Evolutionary conservation across 75 land plant species (phyloP).

Genomic region (Pinus tabuliformis): DNA sequence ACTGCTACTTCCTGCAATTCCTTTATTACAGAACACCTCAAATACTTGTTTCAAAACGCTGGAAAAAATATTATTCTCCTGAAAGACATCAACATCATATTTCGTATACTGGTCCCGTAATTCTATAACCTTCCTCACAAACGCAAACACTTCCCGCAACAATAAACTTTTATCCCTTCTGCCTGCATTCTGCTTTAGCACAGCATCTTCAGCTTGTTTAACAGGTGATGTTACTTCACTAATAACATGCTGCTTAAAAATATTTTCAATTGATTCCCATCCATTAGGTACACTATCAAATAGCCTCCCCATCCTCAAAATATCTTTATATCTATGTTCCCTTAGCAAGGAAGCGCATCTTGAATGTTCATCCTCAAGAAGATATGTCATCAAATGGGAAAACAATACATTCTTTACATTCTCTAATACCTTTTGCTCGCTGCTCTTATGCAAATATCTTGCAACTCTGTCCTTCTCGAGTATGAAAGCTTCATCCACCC

Average conservation of each 20-base stretch:
- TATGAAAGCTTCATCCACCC: constrained; percentile 79
- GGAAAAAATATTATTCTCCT: constrained; percentile 69
- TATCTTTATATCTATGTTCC: constrained; percentile 88
- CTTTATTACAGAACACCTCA: constrained; percentile 85
- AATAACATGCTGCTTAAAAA: constrained; percentile 88
- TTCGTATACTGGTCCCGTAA: constrained; percentile 83
- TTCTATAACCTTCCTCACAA: constrained; percentile 80
- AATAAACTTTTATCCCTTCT: constrained; percentile 57
- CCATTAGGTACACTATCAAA: constrained; percentile 67
- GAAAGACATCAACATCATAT: constrained; percentile 76
- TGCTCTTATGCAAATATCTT: constrained; percentile 79
- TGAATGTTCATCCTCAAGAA: constrained; percentile 88
- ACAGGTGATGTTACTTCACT: constrained; percentile 76
- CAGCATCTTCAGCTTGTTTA: constrained; percentile 88
- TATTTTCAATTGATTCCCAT: constrained; percentile 67
- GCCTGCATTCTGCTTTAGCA: not conserved
- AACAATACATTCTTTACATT: constrained; percentile 81
- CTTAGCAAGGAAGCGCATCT: constrained; percentile 80
- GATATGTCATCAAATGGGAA: constrained; percentile 55
- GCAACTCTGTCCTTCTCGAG: constrained; percentile 26
- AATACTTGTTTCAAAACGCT: constrained; percentile 88
- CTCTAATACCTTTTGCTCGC: constrained; percentile 82
- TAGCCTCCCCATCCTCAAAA: constrained; percentile 80
- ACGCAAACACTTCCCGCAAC: constrained; percentile 7
- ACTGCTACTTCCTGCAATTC: constrained; percentile 81